Evolutionary conservation across 768 basidiomycete species (phyloP), one percentile per base, ranked within the genome.

Genomic region (Collybia sordida): DNA sequence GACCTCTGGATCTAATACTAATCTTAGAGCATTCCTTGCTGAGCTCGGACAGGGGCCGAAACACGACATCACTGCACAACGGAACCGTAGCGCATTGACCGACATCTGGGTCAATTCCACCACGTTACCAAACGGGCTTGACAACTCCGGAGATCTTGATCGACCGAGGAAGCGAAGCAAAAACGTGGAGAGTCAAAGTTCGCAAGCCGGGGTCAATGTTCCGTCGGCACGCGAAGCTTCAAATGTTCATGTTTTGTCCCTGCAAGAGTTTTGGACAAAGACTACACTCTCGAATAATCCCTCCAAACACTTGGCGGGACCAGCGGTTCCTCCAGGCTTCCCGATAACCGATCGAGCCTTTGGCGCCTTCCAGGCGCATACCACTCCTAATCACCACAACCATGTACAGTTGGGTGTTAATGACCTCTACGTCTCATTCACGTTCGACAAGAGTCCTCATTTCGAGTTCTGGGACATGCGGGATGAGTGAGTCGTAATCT

Each of bases 391-490:
- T 48, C 34, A 54, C 8, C 58, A 52, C 25, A 64, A 63, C 2
- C 59, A 52, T 41, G 53, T 57, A 5, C 65, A 66, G 34, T 60
- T 68, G 17, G 58, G 61, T 11, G 59, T 65, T 15, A 42, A 57
- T 3, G 67, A 69, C 45, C 64, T 63, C 21, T 55, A 61, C 15
- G 49, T 69, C 18, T 57, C 58, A 12, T 55, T 71, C 22, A 52
- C 57, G 18, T 71, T 71, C 45, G 59, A 62, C 12, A 47, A 62
- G 41, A 53, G 63, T 1, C 60, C 65, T 14, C 66, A 72, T 53
- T 67, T 61, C 46, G 70, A 68, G 49, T 57, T 66, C 15, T 72
- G 70, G 70, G 70, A 72, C 51, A 59, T 65, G 55, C 53, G 41
- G 19, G 69, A 72, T 52, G 52, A 64, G 65, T 70, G 42, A 25